phyloP scores from a whole-genome alignment of 345 rosid species.

The Acer campestre region DNA sequence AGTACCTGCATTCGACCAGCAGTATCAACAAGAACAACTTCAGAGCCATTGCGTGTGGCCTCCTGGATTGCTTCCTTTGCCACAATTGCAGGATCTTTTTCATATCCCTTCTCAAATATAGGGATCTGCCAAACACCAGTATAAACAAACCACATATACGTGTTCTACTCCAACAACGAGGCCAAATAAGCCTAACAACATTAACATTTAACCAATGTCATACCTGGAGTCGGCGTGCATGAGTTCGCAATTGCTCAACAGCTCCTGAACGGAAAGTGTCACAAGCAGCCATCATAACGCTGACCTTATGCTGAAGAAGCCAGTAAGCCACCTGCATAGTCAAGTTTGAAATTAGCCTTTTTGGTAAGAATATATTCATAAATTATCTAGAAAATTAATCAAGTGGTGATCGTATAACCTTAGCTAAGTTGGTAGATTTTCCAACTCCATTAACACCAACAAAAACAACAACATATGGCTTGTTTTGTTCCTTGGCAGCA shows the following conservation, averaged over 20 bases:
- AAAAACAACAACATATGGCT: slow-evolving; percentile 93
- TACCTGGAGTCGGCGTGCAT: slow-evolving; percentile 98
- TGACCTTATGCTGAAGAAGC: slow-evolving; percentile 91
- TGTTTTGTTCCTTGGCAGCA: slow-evolving; percentile 88
- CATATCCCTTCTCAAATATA: slow-evolving; percentile 97
- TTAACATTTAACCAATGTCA: not conserved
- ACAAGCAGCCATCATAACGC: slow-evolving; percentile 99
- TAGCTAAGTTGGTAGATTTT: slow-evolving; percentile 95
- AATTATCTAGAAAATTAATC: not conserved
- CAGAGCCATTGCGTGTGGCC: slow-evolving; percentile 82
- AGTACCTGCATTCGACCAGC: slow-evolving; percentile 98
- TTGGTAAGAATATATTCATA: slow-evolving; percentile 6
- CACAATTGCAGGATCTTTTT: slow-evolving; percentile 95
- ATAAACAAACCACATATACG: slow-evolving; percentile 2
- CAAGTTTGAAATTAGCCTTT: slow-evolving; percentile 9
- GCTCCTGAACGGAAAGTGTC: slow-evolving; percentile 99
- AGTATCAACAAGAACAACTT: slow-evolving; percentile 98
- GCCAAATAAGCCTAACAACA: not conserved
- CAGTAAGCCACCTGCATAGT: slow-evolving; percentile 84
- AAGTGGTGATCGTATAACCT: slow-evolving; percentile 40
- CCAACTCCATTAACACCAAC: slow-evolving; percentile 99
- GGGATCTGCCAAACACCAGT: slow-evolving; percentile 58
- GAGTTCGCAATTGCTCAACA: slow-evolving; percentile 95
- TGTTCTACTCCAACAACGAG: not conserved
- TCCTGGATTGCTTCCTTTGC: slow-evolving; percentile 98